phyloP scores from a whole-genome alignment of 2,329 filamentous ascomycete genomes.

The Cercospora janseana region DNA sequence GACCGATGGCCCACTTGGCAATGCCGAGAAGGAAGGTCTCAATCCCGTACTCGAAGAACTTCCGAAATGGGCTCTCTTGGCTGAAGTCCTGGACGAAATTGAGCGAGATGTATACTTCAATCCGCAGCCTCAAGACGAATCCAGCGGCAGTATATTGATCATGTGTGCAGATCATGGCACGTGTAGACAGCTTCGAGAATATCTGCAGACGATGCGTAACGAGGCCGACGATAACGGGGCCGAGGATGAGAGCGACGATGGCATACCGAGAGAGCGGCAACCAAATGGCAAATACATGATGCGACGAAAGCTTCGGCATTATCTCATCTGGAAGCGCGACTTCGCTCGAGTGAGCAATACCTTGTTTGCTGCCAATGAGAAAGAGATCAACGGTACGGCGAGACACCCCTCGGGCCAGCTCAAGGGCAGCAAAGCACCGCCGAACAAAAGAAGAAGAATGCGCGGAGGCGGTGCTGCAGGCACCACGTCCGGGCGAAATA shows the following conservation, averaged over 20 bases:
- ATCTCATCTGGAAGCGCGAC: slow-evolving; percentile 85
- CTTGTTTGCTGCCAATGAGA: slow-evolving; percentile 77
- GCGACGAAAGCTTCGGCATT: slow-evolving; percentile 79
- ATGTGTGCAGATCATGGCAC: slow-evolving; percentile 91
- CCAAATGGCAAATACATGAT: slow-evolving; percentile 85
- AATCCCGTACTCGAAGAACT: slow-evolving; percentile 86
- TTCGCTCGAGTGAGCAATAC: slow-evolving; percentile 80
- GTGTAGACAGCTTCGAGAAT: slow-evolving; percentile 85
- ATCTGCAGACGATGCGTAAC: slow-evolving; percentile 80
- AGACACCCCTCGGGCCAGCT: slow-evolving; percentile 41
- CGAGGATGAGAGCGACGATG: slow-evolving; percentile 53
- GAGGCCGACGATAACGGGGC: slow-evolving; percentile 34
- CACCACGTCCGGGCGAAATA: slow-evolving; percentile 59
- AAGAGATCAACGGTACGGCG: slow-evolving; percentile 65
- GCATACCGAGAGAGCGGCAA: slow-evolving; percentile 42
- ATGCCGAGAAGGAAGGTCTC: slow-evolving; percentile 60
- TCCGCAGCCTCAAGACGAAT: slow-evolving; percentile 71
- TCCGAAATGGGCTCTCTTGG: slow-evolving; percentile 86
- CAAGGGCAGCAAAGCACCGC: slow-evolving; percentile 60
- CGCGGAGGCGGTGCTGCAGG: slow-evolving; percentile 71
- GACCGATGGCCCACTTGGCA: slow-evolving; percentile 55
- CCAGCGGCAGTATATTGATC: slow-evolving; percentile 86
- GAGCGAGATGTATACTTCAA: slow-evolving; percentile 87
- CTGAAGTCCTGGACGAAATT: slow-evolving; percentile 91
- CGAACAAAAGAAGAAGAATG: slow-evolving; percentile 81